These are phyloP conservation scores for Hypoxylon fragiforme DNA, from an alignment of 495 filamentous ascomycete genomes.

Conservation along the genomic window DNA sequence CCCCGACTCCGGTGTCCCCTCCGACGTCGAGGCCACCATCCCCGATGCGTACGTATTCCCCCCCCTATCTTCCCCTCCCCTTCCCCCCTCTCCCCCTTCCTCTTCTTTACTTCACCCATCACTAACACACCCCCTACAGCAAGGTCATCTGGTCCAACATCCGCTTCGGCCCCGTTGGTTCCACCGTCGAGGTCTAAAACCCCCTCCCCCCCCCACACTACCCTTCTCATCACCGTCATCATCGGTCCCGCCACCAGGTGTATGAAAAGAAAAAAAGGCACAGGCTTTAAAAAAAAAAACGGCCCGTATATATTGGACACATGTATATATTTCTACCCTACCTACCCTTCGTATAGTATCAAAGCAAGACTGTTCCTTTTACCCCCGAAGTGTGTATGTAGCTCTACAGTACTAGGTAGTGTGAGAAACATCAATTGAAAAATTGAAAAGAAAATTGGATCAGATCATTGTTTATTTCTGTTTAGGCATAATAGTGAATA, in stretches of 20 bases:
- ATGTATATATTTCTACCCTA: slow-evolving; percentile 33
- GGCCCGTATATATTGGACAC: slow-evolving; percentile 24
- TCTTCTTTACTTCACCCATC: background rate
- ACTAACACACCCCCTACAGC: slow-evolving; percentile 27
- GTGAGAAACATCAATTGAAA: no score
- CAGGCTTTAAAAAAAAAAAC: background rate
- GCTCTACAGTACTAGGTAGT: no score
- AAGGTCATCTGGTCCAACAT: slow-evolving; percentile 66
- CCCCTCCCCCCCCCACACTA: background rate
- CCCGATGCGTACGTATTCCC: slow-evolving; percentile 59
- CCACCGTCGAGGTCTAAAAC: slow-evolving; percentile 55
- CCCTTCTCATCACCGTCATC: no score
- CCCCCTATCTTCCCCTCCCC: slow-evolving; percentile 33
- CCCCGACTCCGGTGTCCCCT: slow-evolving; percentile 61
- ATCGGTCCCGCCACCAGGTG: background rate
- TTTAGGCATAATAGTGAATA: no score
- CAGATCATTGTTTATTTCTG: no score
- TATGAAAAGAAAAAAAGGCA: background rate
- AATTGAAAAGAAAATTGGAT: slow-evolving; percentile 30
- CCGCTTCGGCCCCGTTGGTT: slow-evolving; percentile 68
- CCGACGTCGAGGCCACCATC: slow-evolving; percentile 58
- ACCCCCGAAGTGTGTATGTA: slow-evolving; percentile 29
- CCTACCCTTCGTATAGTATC: no score
- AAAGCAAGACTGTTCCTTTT: slow-evolving; percentile 29
- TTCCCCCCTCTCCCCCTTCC: slow-evolving; percentile 2